These are phyloP conservation scores for Tagetes patula DNA, from an alignment of 129 eudicot genomes.

Conservation along the genomic window DNA sequence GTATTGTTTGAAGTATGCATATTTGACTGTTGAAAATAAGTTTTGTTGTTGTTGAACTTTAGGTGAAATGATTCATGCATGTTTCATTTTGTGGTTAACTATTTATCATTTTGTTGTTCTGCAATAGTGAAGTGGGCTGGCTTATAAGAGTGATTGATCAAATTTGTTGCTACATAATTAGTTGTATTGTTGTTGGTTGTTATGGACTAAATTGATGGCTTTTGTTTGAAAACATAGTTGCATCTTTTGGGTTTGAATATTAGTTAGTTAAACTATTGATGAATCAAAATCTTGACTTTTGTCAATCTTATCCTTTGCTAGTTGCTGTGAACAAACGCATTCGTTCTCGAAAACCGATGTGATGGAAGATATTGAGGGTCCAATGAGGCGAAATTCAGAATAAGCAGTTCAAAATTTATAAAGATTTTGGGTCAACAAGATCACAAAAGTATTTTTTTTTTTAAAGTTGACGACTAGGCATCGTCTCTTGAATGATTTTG, in stretches of 20 bases:
- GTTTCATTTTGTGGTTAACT: not conserved
- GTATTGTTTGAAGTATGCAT: conserved; percentile 8
- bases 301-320: conserved; percentile 29
- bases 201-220: conserved; percentile 29
- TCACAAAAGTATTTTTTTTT: conserved; percentile 1
- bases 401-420: conserved; percentile 22
- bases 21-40: conserved; percentile 15
- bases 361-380: conserved; percentile 28
- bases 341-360: conserved; percentile 15
- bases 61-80: conserved; percentile 23
- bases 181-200: conserved; percentile 14
- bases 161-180: conserved; percentile 5
- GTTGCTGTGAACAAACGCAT: conserved; percentile 33
- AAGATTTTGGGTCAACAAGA: conserved; percentile 23
- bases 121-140: conserved; percentile 6
- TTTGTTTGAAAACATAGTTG: conserved; percentile 32
- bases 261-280: conserved; percentile 28
- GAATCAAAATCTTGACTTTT: conserved; percentile 36
- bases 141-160: not conserved
- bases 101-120: not conserved
- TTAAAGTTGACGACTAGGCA: conserved; percentile 3
- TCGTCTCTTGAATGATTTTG: not conserved
- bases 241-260: conserved; percentile 23
- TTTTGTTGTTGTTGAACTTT: conserved; percentile 22
- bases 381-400: not conserved